A percentile compares a stretch with the other conserved stretches of the same genome.
Conservation (phyloP, 2,329 filamentous ascomycete species). For the Emericellopsis cladophorae region DNA sequence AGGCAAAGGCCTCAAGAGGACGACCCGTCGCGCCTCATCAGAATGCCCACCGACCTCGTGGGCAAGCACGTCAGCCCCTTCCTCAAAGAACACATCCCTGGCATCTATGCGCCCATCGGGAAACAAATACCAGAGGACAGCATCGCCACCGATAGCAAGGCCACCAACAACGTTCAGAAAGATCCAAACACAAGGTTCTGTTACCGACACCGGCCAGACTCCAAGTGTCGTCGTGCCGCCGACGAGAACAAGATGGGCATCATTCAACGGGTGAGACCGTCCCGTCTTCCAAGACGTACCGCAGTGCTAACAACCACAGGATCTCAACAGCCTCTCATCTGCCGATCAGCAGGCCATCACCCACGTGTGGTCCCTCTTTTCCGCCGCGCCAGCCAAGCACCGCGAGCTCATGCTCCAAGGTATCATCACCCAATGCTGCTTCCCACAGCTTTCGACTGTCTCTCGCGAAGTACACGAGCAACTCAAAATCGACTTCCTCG, state of each 20-base stretch:
- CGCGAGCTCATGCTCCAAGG: constrained; percentile 94
- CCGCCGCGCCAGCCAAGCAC: constrained; percentile 84
- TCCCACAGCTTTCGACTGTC: constrained; percentile 88
- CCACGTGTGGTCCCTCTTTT: constrained; percentile 96
- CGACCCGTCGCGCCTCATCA: constrained; percentile 9
- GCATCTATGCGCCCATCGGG: constrained; percentile 69
- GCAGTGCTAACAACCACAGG: constrained; percentile 30
- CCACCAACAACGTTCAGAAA: constrained; percentile 20
- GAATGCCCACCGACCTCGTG: constrained; percentile 53
- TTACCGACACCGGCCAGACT: constrained; percentile 87
- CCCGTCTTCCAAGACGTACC: neutral
- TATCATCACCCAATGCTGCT: constrained; percentile 92
- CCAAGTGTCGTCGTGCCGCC: constrained; percentile 83
- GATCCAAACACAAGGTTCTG: constrained; percentile 81
- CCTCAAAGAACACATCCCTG: constrained; percentile 79
- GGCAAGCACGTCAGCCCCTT: constrained; percentile 77
- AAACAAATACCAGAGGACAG: constrained; percentile 20
- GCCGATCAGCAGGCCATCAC: constrained; percentile 91
- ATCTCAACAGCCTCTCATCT: constrained; percentile 69
- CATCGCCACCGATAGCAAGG: constrained; percentile 5
- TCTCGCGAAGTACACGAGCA: constrained; percentile 85
- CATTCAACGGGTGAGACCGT: constrained; percentile 60
- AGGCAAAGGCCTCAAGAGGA: constrained; percentile 1
- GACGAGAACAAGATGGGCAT: constrained; percentile 95
- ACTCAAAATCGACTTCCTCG: constrained; percentile 93